A percentile compares a stretch with the other conserved stretches of the same genome.
Conservation (phyloP, 2,329 filamentous ascomycete species). For the Aspergillus bombycis region DNA sequence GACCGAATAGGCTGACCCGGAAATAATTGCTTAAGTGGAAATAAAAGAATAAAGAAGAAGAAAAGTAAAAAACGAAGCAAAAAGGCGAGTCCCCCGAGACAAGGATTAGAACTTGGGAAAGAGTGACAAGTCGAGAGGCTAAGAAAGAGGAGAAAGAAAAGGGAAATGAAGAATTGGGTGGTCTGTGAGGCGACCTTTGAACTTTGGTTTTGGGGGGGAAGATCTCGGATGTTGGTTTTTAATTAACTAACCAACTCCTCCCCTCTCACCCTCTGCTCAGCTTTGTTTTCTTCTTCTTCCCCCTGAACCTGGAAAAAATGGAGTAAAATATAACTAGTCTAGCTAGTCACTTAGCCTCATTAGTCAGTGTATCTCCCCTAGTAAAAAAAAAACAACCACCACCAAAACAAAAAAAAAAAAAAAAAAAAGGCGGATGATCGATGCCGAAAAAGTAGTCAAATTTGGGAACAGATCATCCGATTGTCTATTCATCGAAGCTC, state of each 20-base stretch:
- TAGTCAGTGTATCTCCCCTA: neutral
- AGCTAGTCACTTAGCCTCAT: neutral
- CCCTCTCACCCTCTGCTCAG: neutral
- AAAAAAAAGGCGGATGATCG: neutral
- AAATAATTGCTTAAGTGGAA: slow-evolving; percentile 4
- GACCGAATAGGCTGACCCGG: slow-evolving; percentile 13
- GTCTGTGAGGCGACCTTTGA: slow-evolving; percentile 8
- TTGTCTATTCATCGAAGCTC: neutral
- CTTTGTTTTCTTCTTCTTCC: neutral
- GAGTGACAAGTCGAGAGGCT: slow-evolving; percentile 17
- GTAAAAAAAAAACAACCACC: neutral
- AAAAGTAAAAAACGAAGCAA: slow-evolving; percentile 16
- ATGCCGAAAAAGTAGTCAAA: neutral
- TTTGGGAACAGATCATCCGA: neutral
- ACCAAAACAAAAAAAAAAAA: neutral
- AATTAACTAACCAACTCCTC: neutral
- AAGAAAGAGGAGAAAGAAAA: slow-evolving; percentile 21
- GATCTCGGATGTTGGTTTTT: slow-evolving; percentile 2
- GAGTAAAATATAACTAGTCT: neutral
- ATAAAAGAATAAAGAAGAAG: slow-evolving; percentile 21
- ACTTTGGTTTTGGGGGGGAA: neutral
- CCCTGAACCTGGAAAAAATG: neutral
- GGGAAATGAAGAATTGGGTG: slow-evolving; percentile 8
- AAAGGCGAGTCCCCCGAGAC: neutral
- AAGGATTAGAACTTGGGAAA: slow-evolving; percentile 16